These are phyloP conservation scores for Asclepias syriaca DNA, from an alignment of 257 asterid species.

Conservation along the genomic window DNA sequence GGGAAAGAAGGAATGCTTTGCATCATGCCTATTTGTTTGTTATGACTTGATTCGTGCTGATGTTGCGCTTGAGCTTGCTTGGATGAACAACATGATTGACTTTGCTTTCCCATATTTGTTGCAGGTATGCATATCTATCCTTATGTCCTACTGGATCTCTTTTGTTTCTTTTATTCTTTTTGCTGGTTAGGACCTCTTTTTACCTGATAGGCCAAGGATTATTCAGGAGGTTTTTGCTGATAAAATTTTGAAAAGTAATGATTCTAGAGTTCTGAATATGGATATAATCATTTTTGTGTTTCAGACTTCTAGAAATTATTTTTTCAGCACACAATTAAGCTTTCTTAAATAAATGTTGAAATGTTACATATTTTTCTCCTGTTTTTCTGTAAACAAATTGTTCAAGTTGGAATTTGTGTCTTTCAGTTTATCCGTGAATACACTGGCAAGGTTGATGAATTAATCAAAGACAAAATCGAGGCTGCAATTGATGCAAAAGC, in stretches of 20 bases:
- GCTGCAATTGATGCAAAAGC: conserved; percentile 70
- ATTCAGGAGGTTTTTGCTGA: background rate
- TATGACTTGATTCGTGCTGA: conserved; percentile 89
- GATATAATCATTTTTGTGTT: background rate
- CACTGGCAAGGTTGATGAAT: conserved; percentile 91
- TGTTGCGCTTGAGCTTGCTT: conserved; percentile 95
- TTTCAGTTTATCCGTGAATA: conserved; percentile 89
- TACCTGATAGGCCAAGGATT: background rate
- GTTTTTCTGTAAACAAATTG: background rate
- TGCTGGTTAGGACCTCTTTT: background rate
- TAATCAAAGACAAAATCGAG: conserved; percentile 80
- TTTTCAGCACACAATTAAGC: background rate
- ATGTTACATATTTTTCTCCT: background rate
- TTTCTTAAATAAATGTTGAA: background rate
- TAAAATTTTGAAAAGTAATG: background rate
- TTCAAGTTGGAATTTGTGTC: conserved; percentile 14
- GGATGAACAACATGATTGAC: conserved; percentile 94
- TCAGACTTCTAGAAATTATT: background rate
- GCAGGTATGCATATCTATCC: conserved; percentile 55
- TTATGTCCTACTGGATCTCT: background rate
- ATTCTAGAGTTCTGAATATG: background rate
- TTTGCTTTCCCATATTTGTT: conserved; percentile 94
- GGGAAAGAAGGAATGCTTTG: conserved; percentile 99
- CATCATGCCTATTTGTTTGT: conserved; percentile 97
- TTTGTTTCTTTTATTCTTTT: background rate